Evolutionary conservation across 306 rosid genomes (phyloP).

Genomic region (Begonia fuchsioides): DNA sequence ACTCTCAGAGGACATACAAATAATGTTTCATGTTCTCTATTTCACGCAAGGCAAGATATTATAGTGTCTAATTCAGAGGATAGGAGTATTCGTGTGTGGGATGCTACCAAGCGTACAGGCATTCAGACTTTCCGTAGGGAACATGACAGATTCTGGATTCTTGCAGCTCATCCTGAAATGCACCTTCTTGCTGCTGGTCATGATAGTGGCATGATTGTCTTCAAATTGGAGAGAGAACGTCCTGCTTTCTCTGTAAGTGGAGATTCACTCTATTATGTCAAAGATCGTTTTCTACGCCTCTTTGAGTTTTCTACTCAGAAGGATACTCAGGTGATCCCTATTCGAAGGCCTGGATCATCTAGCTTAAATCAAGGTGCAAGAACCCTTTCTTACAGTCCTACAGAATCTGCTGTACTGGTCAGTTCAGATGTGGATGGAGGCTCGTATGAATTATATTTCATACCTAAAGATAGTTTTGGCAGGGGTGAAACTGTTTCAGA

Average conservation of each 20-base stretch:
- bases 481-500: slow-evolving; percentile 63
- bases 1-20: slow-evolving; percentile 87
- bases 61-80: slow-evolving; percentile 90
- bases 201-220: slow-evolving; percentile 91
- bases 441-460: slow-evolving; percentile 59
- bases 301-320: slow-evolving; percentile 61
- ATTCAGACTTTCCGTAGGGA: slow-evolving; percentile 83
- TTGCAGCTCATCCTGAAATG: slow-evolving; percentile 84
- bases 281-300: slow-evolving; percentile 67
- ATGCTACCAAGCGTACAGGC: slow-evolving; percentile 80
- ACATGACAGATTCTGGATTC: slow-evolving; percentile 92
- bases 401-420: slow-evolving; percentile 62
- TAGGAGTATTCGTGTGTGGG: slow-evolving; percentile 85
- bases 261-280: slow-evolving; percentile 50
- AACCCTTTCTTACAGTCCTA: slow-evolving; percentile 63
- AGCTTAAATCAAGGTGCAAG: slow-evolving; percentile 64
- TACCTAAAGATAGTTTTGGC: slow-evolving; percentile 62
- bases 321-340: slow-evolving; percentile 59
- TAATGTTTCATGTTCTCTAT: slow-evolving; percentile 79
- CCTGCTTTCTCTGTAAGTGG: slow-evolving; percentile 69
- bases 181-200: slow-evolving; percentile 92
- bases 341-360: slow-evolving; percentile 67
- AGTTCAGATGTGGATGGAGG: slow-evolving; percentile 81
- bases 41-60: slow-evolving; percentile 76
- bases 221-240: slow-evolving; percentile 81